Base-by-base conservation (phyloP, 306 rosid species). In the Rosa rugosa region DNA sequence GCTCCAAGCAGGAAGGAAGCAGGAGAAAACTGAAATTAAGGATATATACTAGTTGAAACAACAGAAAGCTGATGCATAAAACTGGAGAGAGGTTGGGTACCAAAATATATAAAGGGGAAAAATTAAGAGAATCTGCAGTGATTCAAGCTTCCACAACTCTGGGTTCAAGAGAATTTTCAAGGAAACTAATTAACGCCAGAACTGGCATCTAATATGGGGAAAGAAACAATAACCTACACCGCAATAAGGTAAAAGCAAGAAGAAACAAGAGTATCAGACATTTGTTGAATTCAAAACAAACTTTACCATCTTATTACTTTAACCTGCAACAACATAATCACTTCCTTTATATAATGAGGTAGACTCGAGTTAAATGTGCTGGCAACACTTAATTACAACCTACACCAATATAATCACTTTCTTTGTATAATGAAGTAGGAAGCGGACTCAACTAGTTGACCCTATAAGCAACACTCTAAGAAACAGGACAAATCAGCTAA, bases 221-320 rank as follows among this genome's bases (percentile, higher is more conserved):
- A 64, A 63, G 38, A 31, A 27, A 65, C 23, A 81, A 49, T 60
- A 47, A 60, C 18, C 17, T 12, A 13, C 41, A 65, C 63, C 54
- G 41, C 40, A 72, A 56, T 69, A 83, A 63, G 81, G 50, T n/a
- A 46, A 38, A 77, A 71, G 63, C 34, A 41, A 71, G 54, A 65
- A 67, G 54, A 72, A 80, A 69, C 57, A 41, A 47, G 25, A 50
- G 44, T 51, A 83, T 79, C 76, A 22, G 76, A 78, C 57, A 69
- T 46, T 23, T 79, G 41, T 66, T 75, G 36, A 73, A 42, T 66
- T 69, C 57, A 60, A 42, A 82, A 59, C 67, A 23, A 80, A 51
- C 46, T 47, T 77, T 40, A 3, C 12, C 69, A 70, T 73, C 56
- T 67, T 49, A 64, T 9, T 74, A 34, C 64, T 70, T 81, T 27